phyloP scores from a whole-genome alignment of 2,329 filamentous ascomycete genomes.

The Mycosphaerella sp. region DNA sequence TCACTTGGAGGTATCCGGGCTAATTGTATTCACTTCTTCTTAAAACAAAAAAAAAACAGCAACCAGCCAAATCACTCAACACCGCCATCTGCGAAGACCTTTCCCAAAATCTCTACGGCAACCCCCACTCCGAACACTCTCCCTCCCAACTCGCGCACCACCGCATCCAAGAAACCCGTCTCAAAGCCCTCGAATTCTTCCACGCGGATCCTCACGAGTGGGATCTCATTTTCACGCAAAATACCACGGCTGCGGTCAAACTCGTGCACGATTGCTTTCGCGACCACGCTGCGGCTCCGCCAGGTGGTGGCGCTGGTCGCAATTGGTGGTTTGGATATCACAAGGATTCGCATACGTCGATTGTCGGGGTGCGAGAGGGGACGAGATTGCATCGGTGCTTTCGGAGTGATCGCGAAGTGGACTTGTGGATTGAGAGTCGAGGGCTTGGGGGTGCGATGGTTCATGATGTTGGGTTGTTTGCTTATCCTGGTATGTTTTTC shows the following conservation, averaged over 20 bases:
- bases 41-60: slow-evolving; percentile 34
- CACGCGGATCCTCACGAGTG: slow-evolving; percentile 73
- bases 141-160: slow-evolving; percentile 71
- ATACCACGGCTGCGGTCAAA: slow-evolving; percentile 85
- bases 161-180: slow-evolving; percentile 67
- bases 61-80: slow-evolving; percentile 59
- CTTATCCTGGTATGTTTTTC: slow-evolving; percentile 52
- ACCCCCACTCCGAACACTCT: slow-evolving; percentile 78
- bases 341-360: slow-evolving; percentile 72
- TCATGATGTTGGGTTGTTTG: slow-evolving; percentile 50
- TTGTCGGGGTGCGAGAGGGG: slow-evolving; percentile 70
- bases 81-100: slow-evolving; percentile 70
- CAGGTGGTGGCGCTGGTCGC: slow-evolving; percentile 32
- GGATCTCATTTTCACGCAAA: slow-evolving; percentile 82
- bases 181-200: slow-evolving; percentile 69
- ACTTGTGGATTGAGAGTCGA: slow-evolving; percentile 53
- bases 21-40: not conserved
- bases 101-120: slow-evolving; percentile 71
- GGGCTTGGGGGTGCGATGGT: slow-evolving; percentile 27
- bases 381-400: slow-evolving; percentile 62
- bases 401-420: slow-evolving; percentile 53
- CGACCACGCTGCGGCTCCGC: slow-evolving; percentile 37
- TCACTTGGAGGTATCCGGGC: no score
- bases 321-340: slow-evolving; percentile 57
- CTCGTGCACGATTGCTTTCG: slow-evolving; percentile 71